Evolutionary conservation across 1,284 basidiomycete genomes (phyloP).

Genomic region (Cutaneotrichosporon cavernicola): DNA sequence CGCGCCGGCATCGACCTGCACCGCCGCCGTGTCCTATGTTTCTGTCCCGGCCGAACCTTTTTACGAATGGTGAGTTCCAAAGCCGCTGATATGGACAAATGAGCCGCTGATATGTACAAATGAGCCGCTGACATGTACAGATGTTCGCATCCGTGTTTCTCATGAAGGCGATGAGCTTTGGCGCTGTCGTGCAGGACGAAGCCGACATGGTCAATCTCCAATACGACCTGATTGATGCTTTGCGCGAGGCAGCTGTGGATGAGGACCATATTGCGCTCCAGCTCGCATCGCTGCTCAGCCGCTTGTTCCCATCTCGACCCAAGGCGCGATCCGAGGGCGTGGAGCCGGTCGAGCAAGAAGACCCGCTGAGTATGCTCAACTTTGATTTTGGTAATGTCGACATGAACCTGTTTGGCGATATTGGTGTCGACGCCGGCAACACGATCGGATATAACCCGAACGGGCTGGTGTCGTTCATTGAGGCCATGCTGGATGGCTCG

Average conservation of each 20-base stretch:
- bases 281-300: conserved; percentile 15
- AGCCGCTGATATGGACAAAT: background rate
- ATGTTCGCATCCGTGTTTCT: conserved; percentile 20
- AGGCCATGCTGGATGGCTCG: conserved; percentile 11
- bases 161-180: conserved; percentile 18
- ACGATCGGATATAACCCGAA: conserved; percentile 11
- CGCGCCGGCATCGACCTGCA: conserved; percentile 10
- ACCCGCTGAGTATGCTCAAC: conserved; percentile 13
- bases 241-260: conserved; percentile 15
- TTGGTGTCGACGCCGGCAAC: conserved; percentile 1
- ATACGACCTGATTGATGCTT: conserved; percentile 8
- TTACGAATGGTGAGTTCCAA: conserved; percentile 11
- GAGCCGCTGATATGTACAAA: background rate
- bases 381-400: conserved; percentile 15
- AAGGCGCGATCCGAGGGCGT: background rate
- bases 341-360: background rate
- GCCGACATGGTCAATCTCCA: conserved; percentile 13
- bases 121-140: conserved; percentile 4
- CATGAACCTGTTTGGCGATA: conserved; percentile 10
- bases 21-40: conserved; percentile 4
- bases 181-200: conserved; percentile 10
- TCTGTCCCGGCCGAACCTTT: conserved; percentile 15
- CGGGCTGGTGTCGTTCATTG: conserved; percentile 16
- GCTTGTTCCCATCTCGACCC: conserved; percentile 2
- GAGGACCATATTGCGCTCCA: conserved; percentile 13